phyloP scores from a whole-genome alignment of 306 rosid genomes.

The Acacia melanoxylon region DNA sequence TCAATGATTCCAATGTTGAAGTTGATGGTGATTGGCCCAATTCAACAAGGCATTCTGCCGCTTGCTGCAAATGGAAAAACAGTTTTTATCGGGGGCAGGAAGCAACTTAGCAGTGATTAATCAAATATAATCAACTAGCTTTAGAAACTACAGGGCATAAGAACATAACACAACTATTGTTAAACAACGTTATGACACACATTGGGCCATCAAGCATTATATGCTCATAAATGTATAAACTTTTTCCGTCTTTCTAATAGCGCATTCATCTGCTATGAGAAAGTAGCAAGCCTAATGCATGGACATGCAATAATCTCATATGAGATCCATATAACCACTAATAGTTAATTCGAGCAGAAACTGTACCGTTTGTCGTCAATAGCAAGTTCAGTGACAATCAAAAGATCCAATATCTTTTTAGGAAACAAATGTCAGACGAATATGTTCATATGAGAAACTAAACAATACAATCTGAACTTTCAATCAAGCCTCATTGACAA shows the following conservation, averaged over 20 bases:
- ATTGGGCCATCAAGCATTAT: constrained; percentile 30
- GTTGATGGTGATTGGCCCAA: constrained; percentile 85
- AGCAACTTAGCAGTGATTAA: constrained; percentile 17
- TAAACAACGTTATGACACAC: constrained; percentile 14
- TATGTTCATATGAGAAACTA: constrained; percentile 21
- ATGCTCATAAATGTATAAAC: neutral
- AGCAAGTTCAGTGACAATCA: constrained; percentile 26
- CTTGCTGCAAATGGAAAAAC: constrained; percentile 71
- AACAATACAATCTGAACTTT: neutral
- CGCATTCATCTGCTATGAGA: neutral
- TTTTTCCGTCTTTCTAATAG: constrained; percentile 4
- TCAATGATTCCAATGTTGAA: constrained; percentile 74
- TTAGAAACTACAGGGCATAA: constrained; percentile 13
- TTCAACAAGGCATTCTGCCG: constrained; percentile 75
- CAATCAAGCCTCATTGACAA: constrained; percentile 12
- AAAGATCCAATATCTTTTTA: constrained; percentile 6
- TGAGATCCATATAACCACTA: constrained; percentile 13
- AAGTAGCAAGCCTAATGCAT: constrained; percentile 2
- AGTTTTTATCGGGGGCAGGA: constrained; percentile 8
- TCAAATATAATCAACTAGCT: constrained; percentile 24
- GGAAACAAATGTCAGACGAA: constrained; percentile 16
- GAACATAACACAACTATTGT: neutral
- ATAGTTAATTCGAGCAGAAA: constrained; percentile 7
- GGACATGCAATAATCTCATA: constrained; percentile 10
- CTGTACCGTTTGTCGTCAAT: constrained; percentile 6